Evolutionary conservation across 148 eudicot genomes (phyloP), one percentile per base, ranked within the genome.

Genomic region (Vaccinium darrowii): DNA sequence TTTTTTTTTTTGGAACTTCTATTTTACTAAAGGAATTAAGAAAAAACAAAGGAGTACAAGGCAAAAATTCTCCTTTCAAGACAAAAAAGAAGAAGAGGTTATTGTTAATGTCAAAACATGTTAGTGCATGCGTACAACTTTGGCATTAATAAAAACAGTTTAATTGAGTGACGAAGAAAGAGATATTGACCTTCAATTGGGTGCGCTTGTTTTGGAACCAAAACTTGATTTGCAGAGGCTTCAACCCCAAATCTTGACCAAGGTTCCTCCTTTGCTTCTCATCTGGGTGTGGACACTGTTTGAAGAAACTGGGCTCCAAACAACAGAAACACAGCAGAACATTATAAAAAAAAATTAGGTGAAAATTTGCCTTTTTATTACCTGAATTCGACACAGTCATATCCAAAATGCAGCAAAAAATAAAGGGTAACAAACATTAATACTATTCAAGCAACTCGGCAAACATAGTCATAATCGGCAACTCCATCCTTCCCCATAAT

Each of bases 201-300:
- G 95, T 94, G 58, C 98, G 92, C 25, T 94, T 94, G 84, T 94
- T 94, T 87, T 94, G 98, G 88, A 93, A 94, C 98, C 98, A 94
- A 86, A 94, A 94, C 88, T 94, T 94, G 87, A 94, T 92, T 85
- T 94, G 98, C n/a, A 92, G 81, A 6, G 95, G 95, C 63, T 90
- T 91, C 7, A 94, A 82, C 75, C 94, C 94, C 62, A 94, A 83
- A 6, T 88, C 88, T 56, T 81, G 89, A 74, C 95, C 88, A 23
- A 94, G 89, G 65, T 90, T 92, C 92, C 90, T 86, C 89, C 94
- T 88, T 88, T 94, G 98, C 86, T 93, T 92, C 58, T 94, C 94
- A 85, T 93, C 93, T 5, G 98, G 94, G 62, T 93, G 98, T 5
- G 95, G 98, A 23, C 92, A 93, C 79, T 93, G 93, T 62, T 92